phyloP scores from a whole-genome alignment of 768 basidiomycete genomes.

The Hemileccinum impolitum region DNA sequence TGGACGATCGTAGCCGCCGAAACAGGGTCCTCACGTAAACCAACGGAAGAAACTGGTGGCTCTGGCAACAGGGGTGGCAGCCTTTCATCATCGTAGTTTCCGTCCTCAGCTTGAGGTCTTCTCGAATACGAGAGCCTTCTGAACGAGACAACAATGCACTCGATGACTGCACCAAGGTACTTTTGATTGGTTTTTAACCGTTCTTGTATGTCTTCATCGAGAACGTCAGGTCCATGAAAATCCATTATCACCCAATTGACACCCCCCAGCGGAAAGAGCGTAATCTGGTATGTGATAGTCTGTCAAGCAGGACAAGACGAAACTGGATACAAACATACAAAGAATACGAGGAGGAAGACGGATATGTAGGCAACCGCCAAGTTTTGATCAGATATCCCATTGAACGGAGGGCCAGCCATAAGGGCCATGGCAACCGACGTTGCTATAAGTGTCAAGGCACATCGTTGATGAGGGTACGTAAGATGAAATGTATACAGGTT shows the following conservation, averaged over 20 bases:
- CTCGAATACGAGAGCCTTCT: not conserved
- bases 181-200: conserved; percentile 38
- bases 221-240: conserved; percentile 60
- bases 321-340: conserved; percentile 35
- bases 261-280: conserved; percentile 63
- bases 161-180: conserved; percentile 12
- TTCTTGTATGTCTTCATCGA: conserved; percentile 52
- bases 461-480: not conserved
- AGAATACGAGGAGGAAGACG: conserved; percentile 56
- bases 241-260: conserved; percentile 55
- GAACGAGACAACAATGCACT: conserved; percentile 4
- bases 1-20: conserved; percentile 6
- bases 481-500: not conserved
- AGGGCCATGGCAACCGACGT: conserved; percentile 64
- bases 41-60: not conserved
- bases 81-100: conserved; percentile 10
- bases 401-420: conserved; percentile 59
- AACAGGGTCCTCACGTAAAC: not conserved
- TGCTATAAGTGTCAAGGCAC: conserved; percentile 37
- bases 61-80: not conserved
- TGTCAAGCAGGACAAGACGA: not conserved
- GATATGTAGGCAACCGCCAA: conserved; percentile 67
- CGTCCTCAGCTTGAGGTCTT: not conserved
- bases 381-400: conserved; percentile 51
- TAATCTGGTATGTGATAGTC: conserved; percentile 38